Evolutionary conservation across 306 rosid species (phyloP), one percentile per base, ranked within the genome.

Genomic region (Trifolium pratense): DNA sequence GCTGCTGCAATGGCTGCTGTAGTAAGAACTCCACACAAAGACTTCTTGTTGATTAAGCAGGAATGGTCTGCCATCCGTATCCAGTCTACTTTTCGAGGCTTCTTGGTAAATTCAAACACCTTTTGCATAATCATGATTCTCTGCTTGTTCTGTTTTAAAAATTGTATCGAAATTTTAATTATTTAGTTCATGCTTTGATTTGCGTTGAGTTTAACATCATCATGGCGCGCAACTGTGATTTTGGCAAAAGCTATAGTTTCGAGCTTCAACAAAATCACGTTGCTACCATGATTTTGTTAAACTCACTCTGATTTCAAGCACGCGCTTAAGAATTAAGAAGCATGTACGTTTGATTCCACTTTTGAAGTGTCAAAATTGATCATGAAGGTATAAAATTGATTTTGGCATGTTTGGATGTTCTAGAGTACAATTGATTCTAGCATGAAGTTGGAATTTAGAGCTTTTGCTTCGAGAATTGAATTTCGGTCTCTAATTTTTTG

Each of bases 31-130:
- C 87, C 86, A 9, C 91, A 88, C 48, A 94, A 84, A 49, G 83
- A 89, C 64, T 87, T 94, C 68, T 70, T 76, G 85, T 71, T 79
- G 4, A 78, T 91, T 71, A 88, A 87, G 86, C 80, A 75, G 69
- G 91, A 91, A 75, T 84, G 96, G 97, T 93, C 97, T 71, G 88
- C 96, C 3, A 82, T 88, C 72, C 91, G 91, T 3, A 88, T 91
- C 74, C 98, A 94, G 68, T 76, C 97, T 5, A 66, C 87, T 40
- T 94, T 94, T 75, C 87, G 95, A 15, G 88, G 92, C 66, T 85
- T 91, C 80, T 78, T 94, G 92, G 97, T 91, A 73, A 53, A 75
- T 82, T 72, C 39, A 18, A 73, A 12, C 3, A 12, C 1, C 9
- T 62, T 61, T 29, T 67, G 66, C 46, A 23, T 26, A 2, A 60